A percentile compares a stretch with the other conserved stretches of the same genome.
Evolutionary conservation across 352 stramenopile species (phyloP).

Genomic region (Pythium dissotocum): DNA sequence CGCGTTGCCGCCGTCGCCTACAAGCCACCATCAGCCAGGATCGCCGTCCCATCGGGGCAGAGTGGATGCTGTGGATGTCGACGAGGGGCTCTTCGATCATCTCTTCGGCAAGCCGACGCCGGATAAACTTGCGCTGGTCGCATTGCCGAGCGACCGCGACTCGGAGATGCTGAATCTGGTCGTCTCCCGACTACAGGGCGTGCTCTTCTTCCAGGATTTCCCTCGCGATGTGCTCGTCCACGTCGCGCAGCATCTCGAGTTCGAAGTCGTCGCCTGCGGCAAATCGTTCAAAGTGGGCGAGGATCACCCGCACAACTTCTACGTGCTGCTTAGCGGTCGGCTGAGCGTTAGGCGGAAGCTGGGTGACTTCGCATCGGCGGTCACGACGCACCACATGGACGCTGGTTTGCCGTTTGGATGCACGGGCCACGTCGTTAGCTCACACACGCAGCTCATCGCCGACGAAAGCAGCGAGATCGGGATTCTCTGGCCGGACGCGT

Average conservation of each 20-base stretch:
- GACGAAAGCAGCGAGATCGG: conserved; percentile 69
- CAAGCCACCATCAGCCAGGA: neutral
- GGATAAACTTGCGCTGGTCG: conserved; percentile 65
- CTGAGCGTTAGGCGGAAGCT: conserved; percentile 62
- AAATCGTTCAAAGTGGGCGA: conserved; percentile 60
- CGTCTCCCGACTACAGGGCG: conserved; percentile 49
- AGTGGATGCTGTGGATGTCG: conserved; percentile 23
- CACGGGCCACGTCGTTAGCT: conserved; percentile 48
- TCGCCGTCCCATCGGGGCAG: conserved; percentile 7
- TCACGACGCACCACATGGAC: conserved; percentile 72
- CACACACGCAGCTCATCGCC: conserved; percentile 52
- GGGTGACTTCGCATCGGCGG: conserved; percentile 53
- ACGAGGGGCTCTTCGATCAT: conserved; percentile 66
- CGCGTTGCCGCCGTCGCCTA: neutral
- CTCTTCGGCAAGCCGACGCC: conserved; percentile 67
- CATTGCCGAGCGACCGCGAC: conserved; percentile 40
- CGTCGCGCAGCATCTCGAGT: conserved; percentile 57
- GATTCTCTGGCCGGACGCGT: conserved; percentile 62
- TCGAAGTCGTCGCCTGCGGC: conserved; percentile 65
- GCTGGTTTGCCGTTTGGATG: conserved; percentile 59
- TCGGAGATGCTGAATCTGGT: conserved; percentile 45
- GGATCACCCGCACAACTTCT: conserved; percentile 67
- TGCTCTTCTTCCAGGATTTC: conserved; percentile 75
- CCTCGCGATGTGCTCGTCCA: conserved; percentile 37
- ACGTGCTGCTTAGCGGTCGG: conserved; percentile 55